Base-by-base conservation (phyloP, 192 early-diverging fungal species). In the Mortierella antarctica region DNA sequence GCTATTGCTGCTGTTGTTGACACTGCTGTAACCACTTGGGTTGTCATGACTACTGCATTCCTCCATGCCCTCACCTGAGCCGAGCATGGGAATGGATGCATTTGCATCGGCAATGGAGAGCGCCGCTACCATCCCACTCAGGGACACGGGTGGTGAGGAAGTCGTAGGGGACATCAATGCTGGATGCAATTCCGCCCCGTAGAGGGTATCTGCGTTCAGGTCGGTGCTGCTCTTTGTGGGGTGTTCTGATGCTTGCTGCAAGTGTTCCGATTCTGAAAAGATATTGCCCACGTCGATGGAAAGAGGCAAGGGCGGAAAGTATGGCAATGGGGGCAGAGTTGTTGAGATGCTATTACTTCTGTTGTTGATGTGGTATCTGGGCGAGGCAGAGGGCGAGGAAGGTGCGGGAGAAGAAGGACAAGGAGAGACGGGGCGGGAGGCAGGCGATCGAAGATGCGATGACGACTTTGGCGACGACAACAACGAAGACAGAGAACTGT, bases 301-400 rank as follows among this genome's bases (percentile, higher is more conserved):
- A 50, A 58, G 47, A 12, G 66, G 66, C 50, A 68, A 54, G 31
- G 66, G 55, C 21, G 66, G 47, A 41, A 68, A 68, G 7, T 23
- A 59, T 48, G 66, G 66, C 20, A 68, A 58, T 11, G 66, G 66
- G 55, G 66, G 66, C 50, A 68, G 54, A 31, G 66, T 68, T 13
- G 66, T 58, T 47, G 66, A 45, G 50, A 56, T 58, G 50, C 41
- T 67, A 31, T 58, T 68, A 31, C 66, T 49, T 12, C 56, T 58
- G 23, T 57, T 57, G 49, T 68, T 56, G 54, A 57, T 18, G 55
- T 58, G 66, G 55, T 68, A 58, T 58, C 55, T 55, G 4, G 66
- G 66, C n/a, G 66, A 50, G 7, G 66, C 5, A 11, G 47, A 13
- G 42, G 66, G 18, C 41, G 58, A 13, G 31, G 58, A 60, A 2